Percentiles rank a stretch among this genome's conserved stretches.
Evolutionary conservation across 352 stramenopile species (phyloP).

Genomic region (Phytopythium montanum): DNA sequence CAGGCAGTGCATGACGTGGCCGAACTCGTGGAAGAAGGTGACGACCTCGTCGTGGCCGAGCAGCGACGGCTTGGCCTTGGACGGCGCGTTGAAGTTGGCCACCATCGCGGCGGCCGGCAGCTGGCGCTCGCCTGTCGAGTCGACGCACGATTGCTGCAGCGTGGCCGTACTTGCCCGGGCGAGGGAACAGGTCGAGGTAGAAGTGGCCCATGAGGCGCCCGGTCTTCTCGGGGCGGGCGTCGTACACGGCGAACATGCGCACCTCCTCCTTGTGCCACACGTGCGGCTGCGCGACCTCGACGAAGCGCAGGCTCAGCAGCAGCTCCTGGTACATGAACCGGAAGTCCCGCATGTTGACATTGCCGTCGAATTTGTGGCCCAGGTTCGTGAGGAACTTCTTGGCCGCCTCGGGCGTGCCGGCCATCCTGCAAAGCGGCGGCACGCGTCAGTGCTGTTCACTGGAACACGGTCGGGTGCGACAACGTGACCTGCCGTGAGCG

Average conservation of each 20-base stretch:
- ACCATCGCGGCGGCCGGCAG: constrained; percentile 86
- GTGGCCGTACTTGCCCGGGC: constrained; percentile 85
- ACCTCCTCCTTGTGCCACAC: constrained; percentile 90
- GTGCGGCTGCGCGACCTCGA: constrained; percentile 69
- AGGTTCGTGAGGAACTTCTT: constrained; percentile 72
- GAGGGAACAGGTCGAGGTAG: constrained; percentile 87
- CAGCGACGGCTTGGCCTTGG: constrained; percentile 74
- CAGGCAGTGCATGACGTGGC: constrained; percentile 89
- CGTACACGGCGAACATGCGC: constrained; percentile 82
- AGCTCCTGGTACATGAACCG: constrained; percentile 90
- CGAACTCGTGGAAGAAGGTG: constrained; percentile 90
- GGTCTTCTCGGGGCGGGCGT: constrained; percentile 48
- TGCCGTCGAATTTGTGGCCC: constrained; percentile 79
- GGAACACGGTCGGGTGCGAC: constrained; percentile 89
- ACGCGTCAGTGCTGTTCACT: not conserved
- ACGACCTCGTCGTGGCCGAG: constrained; percentile 84
- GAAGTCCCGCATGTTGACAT: constrained; percentile 91
- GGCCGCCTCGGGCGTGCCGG: constrained; percentile 49
- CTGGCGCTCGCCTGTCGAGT: constrained; percentile 55
- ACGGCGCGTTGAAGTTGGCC: constrained; percentile 85
- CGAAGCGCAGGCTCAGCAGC: constrained; percentile 82
- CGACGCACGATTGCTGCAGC: constrained; percentile 72
- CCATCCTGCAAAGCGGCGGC: constrained; percentile 47
- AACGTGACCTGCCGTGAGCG: constrained; percentile 48
- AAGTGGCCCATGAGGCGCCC: constrained; percentile 79